phyloP scores from a whole-genome alignment of 202 grass and related monocot genomes.

The Setaria italica region DNA sequence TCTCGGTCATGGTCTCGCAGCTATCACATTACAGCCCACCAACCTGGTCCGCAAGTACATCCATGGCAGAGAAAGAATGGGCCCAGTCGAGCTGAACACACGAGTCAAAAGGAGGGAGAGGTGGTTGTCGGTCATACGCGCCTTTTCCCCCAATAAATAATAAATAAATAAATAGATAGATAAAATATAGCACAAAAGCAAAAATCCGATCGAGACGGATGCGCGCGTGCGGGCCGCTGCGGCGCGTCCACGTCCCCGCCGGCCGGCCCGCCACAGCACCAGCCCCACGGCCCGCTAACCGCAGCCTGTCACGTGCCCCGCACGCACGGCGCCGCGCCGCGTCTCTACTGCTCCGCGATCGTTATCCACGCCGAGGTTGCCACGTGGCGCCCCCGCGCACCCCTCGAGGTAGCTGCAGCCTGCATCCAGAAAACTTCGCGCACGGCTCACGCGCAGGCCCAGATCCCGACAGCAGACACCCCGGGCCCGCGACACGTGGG shows the following conservation, averaged over 20 bases:
- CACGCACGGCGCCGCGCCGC: neutral
- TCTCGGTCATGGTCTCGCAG: neutral
- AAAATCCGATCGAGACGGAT: no score
- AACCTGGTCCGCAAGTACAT: neutral
- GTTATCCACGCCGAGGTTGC: slow-evolving; percentile 36
- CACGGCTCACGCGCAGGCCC: neutral
- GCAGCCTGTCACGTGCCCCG: neutral
- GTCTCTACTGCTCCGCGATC: neutral
- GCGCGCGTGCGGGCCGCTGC: neutral
- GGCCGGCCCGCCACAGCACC: neutral
- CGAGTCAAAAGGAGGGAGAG: no score
- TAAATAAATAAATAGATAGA: neutral
- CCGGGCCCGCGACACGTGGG: neutral
- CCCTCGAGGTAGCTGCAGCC: neutral
- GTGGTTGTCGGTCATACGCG: no score
- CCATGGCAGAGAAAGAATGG: neutral
- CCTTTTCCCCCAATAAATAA: no score
- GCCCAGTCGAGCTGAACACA: neutral
- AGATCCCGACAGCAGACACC: neutral
- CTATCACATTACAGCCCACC: neutral
- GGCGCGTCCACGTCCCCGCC: neutral
- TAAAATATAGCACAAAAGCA: no score
- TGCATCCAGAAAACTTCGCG: neutral
- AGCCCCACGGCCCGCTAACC: neutral
- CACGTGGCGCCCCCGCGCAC: slow-evolving; percentile 16